Percentiles rank a stretch among this genome's conserved stretches.
Conservation (phyloP, 2,329 filamentous ascomycete genomes). For the Aspergillaceae sp. region DNA sequence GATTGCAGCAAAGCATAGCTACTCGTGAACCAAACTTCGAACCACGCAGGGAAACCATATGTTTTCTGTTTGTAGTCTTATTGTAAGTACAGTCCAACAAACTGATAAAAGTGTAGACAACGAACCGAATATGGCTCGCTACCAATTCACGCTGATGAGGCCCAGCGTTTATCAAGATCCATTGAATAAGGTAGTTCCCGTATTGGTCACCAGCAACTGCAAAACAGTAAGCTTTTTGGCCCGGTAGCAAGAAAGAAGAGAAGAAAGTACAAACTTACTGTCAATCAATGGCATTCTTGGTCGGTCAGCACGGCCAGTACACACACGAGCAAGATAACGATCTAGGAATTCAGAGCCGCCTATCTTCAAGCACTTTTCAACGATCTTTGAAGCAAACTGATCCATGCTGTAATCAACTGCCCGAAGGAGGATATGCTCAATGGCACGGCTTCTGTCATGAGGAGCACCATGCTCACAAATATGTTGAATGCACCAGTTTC, state of each 20-base stretch:
- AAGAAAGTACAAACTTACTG: slow-evolving; percentile 43
- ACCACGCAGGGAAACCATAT: slow-evolving; percentile 97
- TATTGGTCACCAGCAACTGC: slow-evolving; percentile 90
- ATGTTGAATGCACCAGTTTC: slow-evolving; percentile 99
- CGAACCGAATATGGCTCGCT: slow-evolving; percentile 72
- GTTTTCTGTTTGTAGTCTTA: slow-evolving; percentile 51
- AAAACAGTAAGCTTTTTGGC: neutral
- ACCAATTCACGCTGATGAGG: slow-evolving; percentile 88
- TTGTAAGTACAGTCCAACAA: slow-evolving; percentile 5
- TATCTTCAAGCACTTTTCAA: slow-evolving; percentile 98
- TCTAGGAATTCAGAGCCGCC: slow-evolving; percentile 82
- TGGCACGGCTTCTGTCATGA: slow-evolving; percentile 81
- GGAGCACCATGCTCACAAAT: slow-evolving; percentile 94
- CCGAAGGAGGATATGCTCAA: slow-evolving; percentile 90
- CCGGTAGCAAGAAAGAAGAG: neutral
- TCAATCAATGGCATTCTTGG: slow-evolving; percentile 96
- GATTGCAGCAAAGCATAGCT: slow-evolving; percentile 97
- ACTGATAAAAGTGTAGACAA: neutral
- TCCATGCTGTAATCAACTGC: slow-evolving; percentile 97
- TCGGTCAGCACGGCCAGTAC: slow-evolving; percentile 79
- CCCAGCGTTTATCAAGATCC: slow-evolving; percentile 83
- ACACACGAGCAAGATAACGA: slow-evolving; percentile 87
- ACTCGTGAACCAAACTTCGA: slow-evolving; percentile 98
- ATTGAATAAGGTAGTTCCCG: slow-evolving; percentile 96
- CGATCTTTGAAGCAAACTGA: slow-evolving; percentile 97